Evolutionary conservation across 1,284 basidiomycete genomes (phyloP), one percentile per base, ranked within the genome.

Genomic region (Psilocybe mexicana): DNA sequence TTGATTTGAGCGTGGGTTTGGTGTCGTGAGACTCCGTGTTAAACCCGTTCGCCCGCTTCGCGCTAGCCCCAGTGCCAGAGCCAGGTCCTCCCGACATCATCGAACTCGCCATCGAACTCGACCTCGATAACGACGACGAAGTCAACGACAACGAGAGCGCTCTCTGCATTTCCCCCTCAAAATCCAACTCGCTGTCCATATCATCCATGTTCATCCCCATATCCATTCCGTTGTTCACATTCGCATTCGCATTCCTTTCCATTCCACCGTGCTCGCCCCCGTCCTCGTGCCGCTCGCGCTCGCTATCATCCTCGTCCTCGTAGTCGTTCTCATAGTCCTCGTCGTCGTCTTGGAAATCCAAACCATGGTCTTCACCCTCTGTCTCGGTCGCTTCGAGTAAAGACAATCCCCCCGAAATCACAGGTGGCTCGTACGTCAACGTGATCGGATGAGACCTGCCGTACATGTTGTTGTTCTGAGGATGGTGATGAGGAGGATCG

Each of bases 91-190:
- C 18, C 18, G 18, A 18, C 18, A 18, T 18, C 57, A 43, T 47
- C 10, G 60, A 24, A 3, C 35, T 54, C 8, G 56, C 50, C 43
- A 53, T 40, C 33, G 57, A 52, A 23, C 51, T 53, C 44, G 60
- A 45, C 18, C 50, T 49, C 30, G 57, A 61, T 18, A 40, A n/a
- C 38, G 38, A 51, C 43, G 48, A 18, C 18, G 18, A 18, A 18
- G 18, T 18, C 18, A 18, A 18, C 18, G 18, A 18, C 18, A 18
- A 18, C 4, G 38, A 24, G 6, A 58, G 43, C 25, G 57, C 57
- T 25, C 26, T 58, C 51, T 50, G 40, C 57, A 58, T 58, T 43
- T 58, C 57, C n/a, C 42, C 43, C 35, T 44, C 57, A 28, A 58
- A 43, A 28, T 54, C 47, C 42, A 54, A 8, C 28, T 50, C 38